Percentiles rank a stretch among this genome's conserved stretches.
Conservation (phyloP, 2,329 filamentous ascomycete genomes). For the Microthyrium microscopicum region DNA sequence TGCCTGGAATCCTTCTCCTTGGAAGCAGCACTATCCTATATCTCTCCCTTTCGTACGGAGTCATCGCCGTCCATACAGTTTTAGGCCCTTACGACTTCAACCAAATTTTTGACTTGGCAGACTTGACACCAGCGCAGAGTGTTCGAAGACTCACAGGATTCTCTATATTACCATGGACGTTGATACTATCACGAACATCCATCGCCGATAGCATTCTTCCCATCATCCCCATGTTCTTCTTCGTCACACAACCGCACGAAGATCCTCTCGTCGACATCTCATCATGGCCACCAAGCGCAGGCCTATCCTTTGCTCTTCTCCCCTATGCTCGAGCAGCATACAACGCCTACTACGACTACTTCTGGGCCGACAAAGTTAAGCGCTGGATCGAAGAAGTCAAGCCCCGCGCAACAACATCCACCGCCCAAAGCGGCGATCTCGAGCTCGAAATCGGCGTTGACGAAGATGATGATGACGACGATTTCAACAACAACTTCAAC, state of each 20-base stretch:
- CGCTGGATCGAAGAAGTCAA: constrained; percentile 47
- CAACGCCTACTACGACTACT: constrained; percentile 41
- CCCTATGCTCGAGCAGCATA: constrained; percentile 51
- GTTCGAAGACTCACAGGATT: constrained; percentile 30
- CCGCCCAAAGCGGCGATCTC: too few species aligned
- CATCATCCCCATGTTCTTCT: constrained; percentile 45
- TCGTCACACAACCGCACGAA: constrained; percentile 29
- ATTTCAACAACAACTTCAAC: constrained; percentile 16
- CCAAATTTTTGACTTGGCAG: constrained; percentile 30
- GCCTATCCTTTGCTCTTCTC: constrained; percentile 47
- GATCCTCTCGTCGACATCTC: constrained; percentile 32
- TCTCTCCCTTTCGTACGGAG: constrained; percentile 38
- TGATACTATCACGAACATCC: constrained; percentile 50
- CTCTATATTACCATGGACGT: constrained; percentile 48
- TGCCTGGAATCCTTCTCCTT: constrained; percentile 46
- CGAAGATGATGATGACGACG: constrained; percentile 17
- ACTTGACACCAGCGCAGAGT: constrained; percentile 11
- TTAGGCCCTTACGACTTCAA: constrained; percentile 47
- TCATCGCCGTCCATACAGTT: constrained; percentile 46
- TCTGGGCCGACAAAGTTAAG: constrained; percentile 40
- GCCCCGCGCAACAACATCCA: constrained; percentile 29
- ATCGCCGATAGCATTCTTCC: constrained; percentile 48
- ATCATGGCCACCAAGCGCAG: constrained; percentile 50
- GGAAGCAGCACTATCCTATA: constrained; percentile 29
- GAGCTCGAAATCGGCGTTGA: constrained; percentile 13